A percentile compares a stretch with the other conserved stretches of the same genome.
Evolutionary conservation across 2,329 filamentous ascomycete species (phyloP).

Genomic region (Botrytis sinoallii): DNA sequence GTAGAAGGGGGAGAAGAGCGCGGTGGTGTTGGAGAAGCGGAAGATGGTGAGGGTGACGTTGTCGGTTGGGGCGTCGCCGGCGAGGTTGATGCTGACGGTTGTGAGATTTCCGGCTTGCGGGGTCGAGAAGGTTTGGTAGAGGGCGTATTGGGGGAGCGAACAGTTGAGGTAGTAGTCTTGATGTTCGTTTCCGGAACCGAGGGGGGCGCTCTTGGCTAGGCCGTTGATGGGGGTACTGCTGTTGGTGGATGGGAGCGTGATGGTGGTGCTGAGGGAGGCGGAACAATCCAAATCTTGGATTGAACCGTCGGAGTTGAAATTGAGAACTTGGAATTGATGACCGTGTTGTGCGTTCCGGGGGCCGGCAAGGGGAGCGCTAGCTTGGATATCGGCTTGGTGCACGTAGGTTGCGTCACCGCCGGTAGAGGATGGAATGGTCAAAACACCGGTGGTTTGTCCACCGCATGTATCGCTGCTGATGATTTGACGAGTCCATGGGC

Average conservation of each 20-base stretch:
- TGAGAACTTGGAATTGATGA: slow-evolving; percentile 15
- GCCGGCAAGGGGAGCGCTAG: slow-evolving; percentile 25
- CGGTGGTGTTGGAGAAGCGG: slow-evolving; percentile 26
- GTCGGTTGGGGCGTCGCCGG: slow-evolving; percentile 20
- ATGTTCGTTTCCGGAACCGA: slow-evolving; percentile 22
- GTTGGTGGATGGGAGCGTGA: neutral
- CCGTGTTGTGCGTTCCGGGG: slow-evolving; percentile 11
- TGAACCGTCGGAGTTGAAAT: slow-evolving; percentile 12
- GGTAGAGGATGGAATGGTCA: slow-evolving; percentile 22
- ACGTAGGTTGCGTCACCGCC: slow-evolving; percentile 25
- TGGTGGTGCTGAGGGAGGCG: slow-evolving; percentile 3
- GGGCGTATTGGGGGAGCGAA: slow-evolving; percentile 24
- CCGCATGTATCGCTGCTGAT: slow-evolving; percentile 31
- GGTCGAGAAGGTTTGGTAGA: slow-evolving; percentile 30
- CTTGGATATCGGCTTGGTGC: slow-evolving; percentile 28
- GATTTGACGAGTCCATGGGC: slow-evolving; percentile 30
- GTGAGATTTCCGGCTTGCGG: slow-evolving; percentile 24
- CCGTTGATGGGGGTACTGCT: neutral
- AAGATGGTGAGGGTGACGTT: slow-evolving; percentile 27
- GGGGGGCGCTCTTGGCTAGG: neutral
- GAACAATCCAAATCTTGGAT: neutral
- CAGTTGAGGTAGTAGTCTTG: slow-evolving; percentile 22
- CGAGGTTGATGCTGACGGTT: slow-evolving; percentile 27
- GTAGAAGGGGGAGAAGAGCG: slow-evolving; percentile 29
- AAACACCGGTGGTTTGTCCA: slow-evolving; percentile 28